Conservation (phyloP, 2,329 filamentous ascomycete species). For the Paracamarosporium sp. region DNA sequence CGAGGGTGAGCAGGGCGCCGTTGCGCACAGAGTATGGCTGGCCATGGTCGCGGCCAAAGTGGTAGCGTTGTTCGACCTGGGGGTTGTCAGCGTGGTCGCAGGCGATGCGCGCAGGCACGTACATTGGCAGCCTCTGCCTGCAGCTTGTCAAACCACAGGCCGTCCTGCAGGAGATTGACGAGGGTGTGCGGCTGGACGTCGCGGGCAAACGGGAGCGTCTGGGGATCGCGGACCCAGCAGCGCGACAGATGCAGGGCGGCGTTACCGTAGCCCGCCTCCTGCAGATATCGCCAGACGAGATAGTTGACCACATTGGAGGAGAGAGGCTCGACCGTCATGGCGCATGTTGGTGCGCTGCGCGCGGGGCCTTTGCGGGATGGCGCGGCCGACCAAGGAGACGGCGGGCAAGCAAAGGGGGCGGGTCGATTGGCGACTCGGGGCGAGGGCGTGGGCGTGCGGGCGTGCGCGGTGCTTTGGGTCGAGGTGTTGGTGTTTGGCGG, state of each 20-base stretch:
- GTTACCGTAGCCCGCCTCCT: slow-evolving; percentile 60
- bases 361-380: neutral
- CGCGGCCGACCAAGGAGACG: neutral
- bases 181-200: slow-evolving; percentile 66
- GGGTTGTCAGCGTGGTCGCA: slow-evolving; percentile 23
- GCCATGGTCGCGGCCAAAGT: slow-evolving; percentile 49
- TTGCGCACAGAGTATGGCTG: slow-evolving; percentile 47
- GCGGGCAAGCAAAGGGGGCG: neutral
- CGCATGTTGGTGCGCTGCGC: slow-evolving; percentile 42
- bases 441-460: neutral
- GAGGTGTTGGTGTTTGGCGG: neutral
- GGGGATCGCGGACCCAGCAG: slow-evolving; percentile 68
- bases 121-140: slow-evolving; percentile 45
- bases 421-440: neutral
- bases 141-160: slow-evolving; percentile 58
- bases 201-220: slow-evolving; percentile 66
- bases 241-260: slow-evolving; percentile 66
- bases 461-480: neutral
- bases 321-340: slow-evolving; percentile 53
- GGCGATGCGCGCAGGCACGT: slow-evolving; percentile 12
- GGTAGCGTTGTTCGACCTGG: slow-evolving; percentile 41
- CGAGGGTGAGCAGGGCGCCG: slow-evolving; percentile 43
- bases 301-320: slow-evolving; percentile 72
- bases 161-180: slow-evolving; percentile 68
- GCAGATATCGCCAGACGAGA: slow-evolving; percentile 62